Conservation (phyloP, 1,284 basidiomycete species). For the Tilletia setariae region DNA sequence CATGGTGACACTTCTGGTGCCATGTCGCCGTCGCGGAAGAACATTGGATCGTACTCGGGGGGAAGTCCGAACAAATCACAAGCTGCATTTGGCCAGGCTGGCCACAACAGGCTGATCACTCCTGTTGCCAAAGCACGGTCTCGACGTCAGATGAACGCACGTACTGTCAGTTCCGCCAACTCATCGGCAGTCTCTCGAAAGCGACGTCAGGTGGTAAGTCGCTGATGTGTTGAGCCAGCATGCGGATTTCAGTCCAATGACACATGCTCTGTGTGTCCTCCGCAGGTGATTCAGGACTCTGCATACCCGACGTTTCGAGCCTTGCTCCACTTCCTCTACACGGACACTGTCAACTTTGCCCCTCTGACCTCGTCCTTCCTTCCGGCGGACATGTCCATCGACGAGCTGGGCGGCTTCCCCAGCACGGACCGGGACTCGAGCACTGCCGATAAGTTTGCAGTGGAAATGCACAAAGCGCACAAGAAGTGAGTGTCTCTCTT, state of each 20-base stretch:
- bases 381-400: conserved; percentile 24
- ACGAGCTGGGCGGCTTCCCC: conserved; percentile 3
- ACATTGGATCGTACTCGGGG: too few relatives aligned
- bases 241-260: not conserved
- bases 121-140: conserved; percentile 2
- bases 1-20: too few relatives aligned
- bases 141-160: not conserved
- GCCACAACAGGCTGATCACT: not conserved
- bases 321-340: conserved; percentile 80
- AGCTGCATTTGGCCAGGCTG: too few relatives aligned
- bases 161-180: not conserved
- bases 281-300: conserved; percentile 63
- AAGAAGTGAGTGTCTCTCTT: conserved; percentile 19
- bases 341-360: conserved; percentile 76
- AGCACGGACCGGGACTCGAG: conserved; percentile 10
- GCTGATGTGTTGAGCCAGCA: not conserved
- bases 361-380: conserved; percentile 68
- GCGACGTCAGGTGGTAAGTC: conserved; percentile 24
- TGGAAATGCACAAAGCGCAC: conserved; percentile 25
- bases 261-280: not conserved
- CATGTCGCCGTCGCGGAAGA: too few relatives aligned
- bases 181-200: conserved; percentile 1
- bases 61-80: too few relatives aligned
- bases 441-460: conserved; percentile 16
- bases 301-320: conserved; percentile 79